Conservation (phyloP, 164 flowering plant species). For the Tetrastigma voinierianum region DNA sequence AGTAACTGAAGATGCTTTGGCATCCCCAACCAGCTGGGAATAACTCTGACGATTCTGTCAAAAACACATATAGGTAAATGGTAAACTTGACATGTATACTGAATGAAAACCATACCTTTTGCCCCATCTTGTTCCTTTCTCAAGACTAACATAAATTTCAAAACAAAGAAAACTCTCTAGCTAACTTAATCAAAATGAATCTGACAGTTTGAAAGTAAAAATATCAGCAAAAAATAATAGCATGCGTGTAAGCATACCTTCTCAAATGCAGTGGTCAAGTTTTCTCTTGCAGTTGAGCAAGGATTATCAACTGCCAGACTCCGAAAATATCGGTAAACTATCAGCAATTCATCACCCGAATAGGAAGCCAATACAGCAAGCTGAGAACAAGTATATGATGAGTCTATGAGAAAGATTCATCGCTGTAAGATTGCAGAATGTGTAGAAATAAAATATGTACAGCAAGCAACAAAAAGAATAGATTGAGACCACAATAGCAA, state of each 20-base stretch:
- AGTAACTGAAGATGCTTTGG: constrained; percentile 34
- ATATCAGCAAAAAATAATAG: not conserved
- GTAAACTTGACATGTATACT: not conserved
- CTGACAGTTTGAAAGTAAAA: too few species aligned
- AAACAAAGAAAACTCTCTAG: too few species aligned
- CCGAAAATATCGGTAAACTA: constrained; percentile 85
- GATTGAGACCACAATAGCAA: not conserved
- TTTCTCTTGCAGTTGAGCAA: constrained; percentile 89
- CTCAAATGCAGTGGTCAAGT: constrained; percentile 91
- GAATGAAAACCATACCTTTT: not conserved
- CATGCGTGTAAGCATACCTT: constrained; percentile 50
- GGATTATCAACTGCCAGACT: constrained; percentile 87
- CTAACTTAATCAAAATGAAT: too few species aligned
- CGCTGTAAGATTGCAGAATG: too few species aligned
- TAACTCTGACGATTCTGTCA: constrained; percentile 83
- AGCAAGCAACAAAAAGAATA: too few species aligned
- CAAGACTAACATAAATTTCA: too few species aligned
- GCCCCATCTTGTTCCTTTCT: too few species aligned
- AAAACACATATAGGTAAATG: not conserved
- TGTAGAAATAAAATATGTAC: too few species aligned
- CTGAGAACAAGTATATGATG: constrained; percentile 31
- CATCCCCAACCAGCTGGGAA: constrained; percentile 42
- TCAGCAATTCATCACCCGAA: constrained; percentile 77
- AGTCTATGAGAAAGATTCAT: too few species aligned
- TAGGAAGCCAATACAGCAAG: constrained; percentile 94